These are phyloP conservation scores for Apostasia ramifera DNA, from an alignment of 106 monocot genomes.

Conservation along the genomic window DNA sequence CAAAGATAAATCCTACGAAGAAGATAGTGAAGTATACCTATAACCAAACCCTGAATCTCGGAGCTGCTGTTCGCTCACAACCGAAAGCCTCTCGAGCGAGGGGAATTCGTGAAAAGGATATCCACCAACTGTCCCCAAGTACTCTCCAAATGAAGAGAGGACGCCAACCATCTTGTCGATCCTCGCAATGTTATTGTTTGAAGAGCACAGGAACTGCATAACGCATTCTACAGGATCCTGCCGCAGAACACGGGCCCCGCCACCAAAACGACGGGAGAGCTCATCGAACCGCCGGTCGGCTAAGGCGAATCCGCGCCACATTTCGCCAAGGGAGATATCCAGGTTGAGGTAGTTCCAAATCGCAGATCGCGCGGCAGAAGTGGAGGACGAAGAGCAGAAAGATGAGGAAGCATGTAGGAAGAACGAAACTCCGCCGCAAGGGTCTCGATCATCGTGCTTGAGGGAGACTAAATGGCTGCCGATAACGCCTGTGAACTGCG, in stretches of 20 bases:
- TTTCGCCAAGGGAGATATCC: conserved; percentile 39
- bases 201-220: conserved; percentile 93
- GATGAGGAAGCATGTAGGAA: conserved; percentile 33
- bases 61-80: conserved; percentile 67
- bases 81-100: conserved; percentile 43
- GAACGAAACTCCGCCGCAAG: conserved; percentile 39
- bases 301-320: conserved; percentile 60
- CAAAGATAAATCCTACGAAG: not conserved
- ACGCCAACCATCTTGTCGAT: conserved; percentile 91
- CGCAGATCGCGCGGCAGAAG: conserved; percentile 22
- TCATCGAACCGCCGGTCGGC: conserved; percentile 64
- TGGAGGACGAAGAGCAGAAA: not conserved
- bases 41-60: conserved; percentile 89
- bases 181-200: conserved; percentile 87
- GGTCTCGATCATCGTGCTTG: conserved; percentile 28
- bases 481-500: conserved; percentile 70
- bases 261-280: conserved; percentile 39
- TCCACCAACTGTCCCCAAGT: conserved; percentile 59
- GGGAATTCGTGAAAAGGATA: conserved; percentile 77
- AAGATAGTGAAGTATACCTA: conserved; percentile 33
- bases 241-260: conserved; percentile 83
- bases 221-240: conserved; percentile 96
- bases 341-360: conserved; percentile 77
- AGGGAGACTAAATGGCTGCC: conserved; percentile 76
- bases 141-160: conserved; percentile 50